Percentiles rank a stretch among this genome's conserved stretches.
Conservation (phyloP, 2,329 filamentous ascomycete species). For the Fusarium kyushuense region DNA sequence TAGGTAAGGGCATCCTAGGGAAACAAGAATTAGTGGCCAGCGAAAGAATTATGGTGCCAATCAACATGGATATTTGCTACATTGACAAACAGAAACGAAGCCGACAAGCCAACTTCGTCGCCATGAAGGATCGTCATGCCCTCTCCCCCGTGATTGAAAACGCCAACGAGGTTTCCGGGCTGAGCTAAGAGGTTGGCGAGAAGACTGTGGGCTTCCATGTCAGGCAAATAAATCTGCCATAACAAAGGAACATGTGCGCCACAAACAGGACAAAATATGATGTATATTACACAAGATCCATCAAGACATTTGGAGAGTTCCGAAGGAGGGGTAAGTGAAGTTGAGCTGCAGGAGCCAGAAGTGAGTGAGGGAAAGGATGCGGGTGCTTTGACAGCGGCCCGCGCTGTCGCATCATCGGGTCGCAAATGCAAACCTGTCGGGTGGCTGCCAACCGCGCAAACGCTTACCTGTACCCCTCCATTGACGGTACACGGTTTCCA, state of each 20-base stretch:
- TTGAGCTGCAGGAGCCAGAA: not conserved
- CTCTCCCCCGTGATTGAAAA: constrained; percentile 42
- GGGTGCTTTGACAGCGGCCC: constrained; percentile 29
- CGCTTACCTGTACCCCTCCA: constrained; percentile 8
- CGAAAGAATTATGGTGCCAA: not conserved
- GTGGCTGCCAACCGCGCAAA: constrained; percentile 30
- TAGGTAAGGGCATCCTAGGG: constrained; percentile 84
- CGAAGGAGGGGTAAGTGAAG: constrained; percentile 12
- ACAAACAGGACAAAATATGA: constrained; percentile 2
- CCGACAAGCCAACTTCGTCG: constrained; percentile 37
- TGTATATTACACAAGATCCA: constrained; percentile 7
- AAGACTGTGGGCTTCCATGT: constrained; percentile 23
- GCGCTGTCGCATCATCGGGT: constrained; percentile 31
- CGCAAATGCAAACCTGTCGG: constrained; percentile 26
- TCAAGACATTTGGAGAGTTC: not conserved
- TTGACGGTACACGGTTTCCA: constrained; percentile 3
- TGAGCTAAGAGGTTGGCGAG: constrained; percentile 18
- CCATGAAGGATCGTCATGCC: constrained; percentile 38
- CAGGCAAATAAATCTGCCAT: constrained; percentile 1
- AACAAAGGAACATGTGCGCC: constrained; percentile 2
- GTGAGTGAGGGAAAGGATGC: constrained; percentile 11
- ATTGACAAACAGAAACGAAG: constrained; percentile 41
- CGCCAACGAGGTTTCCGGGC: constrained; percentile 39
- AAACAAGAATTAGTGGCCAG: constrained; percentile 28
- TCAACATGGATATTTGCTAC: constrained; percentile 40